Conservation (phyloP, 495 filamentous ascomycete genomes). For the Alectoria sarmentosa region DNA sequence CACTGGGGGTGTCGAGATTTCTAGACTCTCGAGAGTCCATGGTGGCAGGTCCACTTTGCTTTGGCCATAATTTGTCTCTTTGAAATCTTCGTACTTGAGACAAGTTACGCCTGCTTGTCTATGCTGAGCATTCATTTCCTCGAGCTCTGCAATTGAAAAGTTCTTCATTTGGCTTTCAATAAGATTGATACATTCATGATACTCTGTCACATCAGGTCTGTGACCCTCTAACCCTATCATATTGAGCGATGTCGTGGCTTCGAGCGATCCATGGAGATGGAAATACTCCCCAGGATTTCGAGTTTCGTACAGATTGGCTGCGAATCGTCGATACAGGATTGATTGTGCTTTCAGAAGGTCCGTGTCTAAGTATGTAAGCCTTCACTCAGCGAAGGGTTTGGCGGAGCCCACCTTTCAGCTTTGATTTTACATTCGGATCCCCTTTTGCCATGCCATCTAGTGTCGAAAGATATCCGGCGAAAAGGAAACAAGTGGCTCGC, state of each 20-base stretch:
- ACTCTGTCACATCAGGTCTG: constrained; percentile 56
- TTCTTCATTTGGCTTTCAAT: constrained; percentile 59
- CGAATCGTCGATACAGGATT: too few relatives aligned
- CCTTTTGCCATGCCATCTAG: constrained; percentile 62
- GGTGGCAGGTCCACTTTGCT: constrained; percentile 38
- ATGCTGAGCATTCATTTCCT: constrained; percentile 53
- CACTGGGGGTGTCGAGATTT: constrained; percentile 42
- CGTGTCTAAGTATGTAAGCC: too few relatives aligned
- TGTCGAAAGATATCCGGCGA: constrained; percentile 64
- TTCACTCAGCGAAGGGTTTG: too few relatives aligned
- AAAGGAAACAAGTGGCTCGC: constrained; percentile 60
- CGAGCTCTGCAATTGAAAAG: constrained; percentile 57
- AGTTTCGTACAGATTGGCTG: constrained; percentile 68
- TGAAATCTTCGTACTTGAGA: constrained; percentile 59
- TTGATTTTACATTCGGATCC: constrained; percentile 51
- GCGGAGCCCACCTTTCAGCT: constrained; percentile 56
- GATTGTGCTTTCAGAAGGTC: too few relatives aligned
- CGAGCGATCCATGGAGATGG: constrained; percentile 73
- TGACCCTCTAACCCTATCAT: constrained; percentile 66
- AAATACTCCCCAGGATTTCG: constrained; percentile 55
- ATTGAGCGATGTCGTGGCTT: constrained; percentile 57
- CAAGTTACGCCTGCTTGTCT: constrained; percentile 61
- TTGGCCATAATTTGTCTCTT: constrained; percentile 37
- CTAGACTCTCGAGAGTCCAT: constrained; percentile 46
- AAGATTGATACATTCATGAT: constrained; percentile 56